Conservation (phyloP, 2,329 filamentous ascomycete species). For the Madurella fahalii region DNA sequence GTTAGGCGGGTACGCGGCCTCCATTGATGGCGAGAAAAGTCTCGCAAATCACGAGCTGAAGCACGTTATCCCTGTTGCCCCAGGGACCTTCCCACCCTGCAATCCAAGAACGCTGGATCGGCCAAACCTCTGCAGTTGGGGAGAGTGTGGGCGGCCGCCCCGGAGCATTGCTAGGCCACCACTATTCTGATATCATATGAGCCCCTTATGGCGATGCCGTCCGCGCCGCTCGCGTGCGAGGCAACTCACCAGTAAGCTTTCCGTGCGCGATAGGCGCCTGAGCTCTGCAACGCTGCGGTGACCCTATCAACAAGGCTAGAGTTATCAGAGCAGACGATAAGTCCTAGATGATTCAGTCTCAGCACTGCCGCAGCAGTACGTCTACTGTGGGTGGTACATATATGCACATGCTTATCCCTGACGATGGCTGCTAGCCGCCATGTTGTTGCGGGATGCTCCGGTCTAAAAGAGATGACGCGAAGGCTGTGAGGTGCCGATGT, state of each 20-base stretch:
- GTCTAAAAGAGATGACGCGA: background rate
- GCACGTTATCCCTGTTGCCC: constrained; percentile 8
- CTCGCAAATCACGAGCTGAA: constrained; percentile 13
- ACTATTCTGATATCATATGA: constrained; percentile 17
- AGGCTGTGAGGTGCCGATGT: background rate
- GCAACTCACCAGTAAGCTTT: background rate
- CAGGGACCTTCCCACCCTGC: constrained; percentile 3
- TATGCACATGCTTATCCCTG: background rate
- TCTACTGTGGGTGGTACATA: background rate
- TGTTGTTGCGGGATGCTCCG: background rate
- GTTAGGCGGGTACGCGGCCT: constrained; percentile 10
- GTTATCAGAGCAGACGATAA: background rate
- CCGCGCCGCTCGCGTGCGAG: background rate
- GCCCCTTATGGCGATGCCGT: constrained; percentile 8
- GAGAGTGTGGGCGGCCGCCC: background rate
- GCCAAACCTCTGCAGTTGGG: background rate
- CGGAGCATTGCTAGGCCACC: constrained; percentile 11
- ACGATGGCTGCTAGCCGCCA: background rate
- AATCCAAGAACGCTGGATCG: background rate
- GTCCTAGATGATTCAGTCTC: too few species aligned
- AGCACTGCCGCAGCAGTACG: background rate
- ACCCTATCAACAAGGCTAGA: background rate
- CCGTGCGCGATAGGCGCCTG: background rate
- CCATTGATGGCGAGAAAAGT: constrained; percentile 10
- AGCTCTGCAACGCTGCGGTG: background rate